Evolutionary conservation across 2,329 filamentous ascomycete species (phyloP).

Genomic region (Madurella fahalii): DNA sequence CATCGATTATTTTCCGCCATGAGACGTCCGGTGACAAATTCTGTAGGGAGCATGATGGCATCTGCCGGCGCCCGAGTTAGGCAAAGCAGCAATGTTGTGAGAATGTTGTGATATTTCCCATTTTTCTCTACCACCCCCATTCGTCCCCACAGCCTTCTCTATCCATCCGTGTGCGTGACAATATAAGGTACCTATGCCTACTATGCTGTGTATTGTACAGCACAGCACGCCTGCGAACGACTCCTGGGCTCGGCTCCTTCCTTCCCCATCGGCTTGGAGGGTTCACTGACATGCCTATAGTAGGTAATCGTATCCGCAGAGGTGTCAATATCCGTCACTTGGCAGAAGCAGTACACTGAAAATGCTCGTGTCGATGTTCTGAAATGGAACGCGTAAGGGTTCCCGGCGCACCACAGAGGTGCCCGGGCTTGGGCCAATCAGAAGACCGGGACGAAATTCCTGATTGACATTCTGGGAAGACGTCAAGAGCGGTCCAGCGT

Average conservation of each 20-base stretch:
- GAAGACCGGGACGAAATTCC: neutral
- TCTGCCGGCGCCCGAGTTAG: conserved; percentile 6
- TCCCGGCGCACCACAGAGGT: conserved; percentile 2
- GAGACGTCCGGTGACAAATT: conserved; percentile 19
- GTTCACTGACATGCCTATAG: no score
- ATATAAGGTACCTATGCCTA: no score
- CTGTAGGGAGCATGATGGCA: conserved; percentile 20
- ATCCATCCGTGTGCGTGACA: no score
- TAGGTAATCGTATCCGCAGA: no score
- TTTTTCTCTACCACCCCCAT: neutral
- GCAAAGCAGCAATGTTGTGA: conserved; percentile 20
- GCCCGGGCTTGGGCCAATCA: conserved; percentile 16
- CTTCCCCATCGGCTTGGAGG: no score
- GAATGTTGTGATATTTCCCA: conserved; percentile 27
- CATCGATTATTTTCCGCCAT: neutral
- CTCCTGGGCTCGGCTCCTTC: no score
- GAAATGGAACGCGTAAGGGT: neutral
- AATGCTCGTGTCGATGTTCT: neutral
- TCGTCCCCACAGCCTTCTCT: no score
- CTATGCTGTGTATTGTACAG: no score
- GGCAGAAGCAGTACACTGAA: no score
- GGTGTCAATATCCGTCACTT: no score
- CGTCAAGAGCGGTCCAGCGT: neutral
- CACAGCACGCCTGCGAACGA: no score
- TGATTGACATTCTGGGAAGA: conserved; percentile 9